phyloP scores from a whole-genome alignment of 2,329 filamentous ascomycete species.

The Aspergillus carbonarius region DNA sequence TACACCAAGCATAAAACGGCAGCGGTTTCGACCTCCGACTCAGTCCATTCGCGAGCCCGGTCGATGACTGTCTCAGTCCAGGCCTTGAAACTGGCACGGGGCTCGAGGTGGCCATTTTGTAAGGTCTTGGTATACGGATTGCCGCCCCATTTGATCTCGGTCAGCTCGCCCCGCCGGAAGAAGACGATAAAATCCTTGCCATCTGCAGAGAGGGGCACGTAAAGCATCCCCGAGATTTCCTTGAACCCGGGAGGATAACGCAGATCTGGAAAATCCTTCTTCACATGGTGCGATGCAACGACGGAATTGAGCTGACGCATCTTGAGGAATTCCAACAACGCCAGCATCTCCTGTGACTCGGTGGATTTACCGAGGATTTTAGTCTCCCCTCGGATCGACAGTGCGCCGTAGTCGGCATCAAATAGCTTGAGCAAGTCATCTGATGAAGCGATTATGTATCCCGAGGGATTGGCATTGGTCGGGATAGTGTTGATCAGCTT shows the following conservation, averaged over 20 bases:
- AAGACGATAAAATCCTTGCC: constrained; percentile 88
- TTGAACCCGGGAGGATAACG: constrained; percentile 76
- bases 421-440: constrained; percentile 82
- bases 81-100: constrained; percentile 74
- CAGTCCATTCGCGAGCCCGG: constrained; percentile 82
- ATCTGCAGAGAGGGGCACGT: constrained; percentile 74
- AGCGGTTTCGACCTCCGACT: constrained; percentile 85
- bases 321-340: constrained; percentile 79
- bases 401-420: constrained; percentile 79
- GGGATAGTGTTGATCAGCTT: constrained; percentile 88
- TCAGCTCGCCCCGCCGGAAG: constrained; percentile 73
- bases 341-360: constrained; percentile 78
- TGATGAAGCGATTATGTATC: constrained; percentile 86
- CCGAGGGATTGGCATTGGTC: constrained; percentile 76
- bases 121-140: constrained; percentile 66
- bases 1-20: constrained; percentile 86
- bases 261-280: constrained; percentile 75
- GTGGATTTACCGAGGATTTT: constrained; percentile 76
- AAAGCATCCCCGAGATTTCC: constrained; percentile 72
- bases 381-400: constrained; percentile 84
- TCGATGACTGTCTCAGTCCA: constrained; percentile 81
- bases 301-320: constrained; percentile 74
- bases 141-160: constrained; percentile 74
- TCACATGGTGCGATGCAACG: constrained; percentile 73
- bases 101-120: constrained; percentile 72